phyloP scores from a whole-genome alignment of 805 yeast species.

The Ogataea salicorniae region DNA sequence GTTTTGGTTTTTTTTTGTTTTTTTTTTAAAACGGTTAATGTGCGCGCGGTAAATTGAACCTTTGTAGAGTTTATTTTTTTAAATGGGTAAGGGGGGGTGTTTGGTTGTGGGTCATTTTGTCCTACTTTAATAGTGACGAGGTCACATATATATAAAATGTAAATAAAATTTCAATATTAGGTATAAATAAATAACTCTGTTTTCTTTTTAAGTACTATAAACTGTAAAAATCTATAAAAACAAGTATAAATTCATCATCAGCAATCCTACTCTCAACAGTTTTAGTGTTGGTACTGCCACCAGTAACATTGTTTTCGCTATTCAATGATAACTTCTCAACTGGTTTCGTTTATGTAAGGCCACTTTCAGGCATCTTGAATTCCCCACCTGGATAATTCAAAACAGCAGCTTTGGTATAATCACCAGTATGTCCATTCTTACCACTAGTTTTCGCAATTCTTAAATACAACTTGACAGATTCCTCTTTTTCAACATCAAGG shows the following conservation, averaged over 20 bases:
- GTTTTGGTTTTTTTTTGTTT: too few species aligned
- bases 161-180: too few species aligned
- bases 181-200: too few species aligned
- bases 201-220: too few species aligned
- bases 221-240: too few species aligned
- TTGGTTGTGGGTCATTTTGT: too few species aligned
- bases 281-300: slow-evolving; percentile 18
- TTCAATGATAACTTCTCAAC: slow-evolving; percentile 25
- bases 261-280: not conserved
- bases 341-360: slow-evolving; percentile 12
- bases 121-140: too few species aligned
- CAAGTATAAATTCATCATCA: slow-evolving; percentile 18
- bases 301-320: slow-evolving; percentile 11
- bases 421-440: slow-evolving; percentile 36
- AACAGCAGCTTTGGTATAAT: slow-evolving; percentile 60
- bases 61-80: too few species aligned
- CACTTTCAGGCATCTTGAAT: slow-evolving; percentile 26
- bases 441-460: slow-evolving; percentile 44
- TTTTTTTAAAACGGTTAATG: too few species aligned
- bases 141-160: too few species aligned
- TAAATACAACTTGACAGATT: slow-evolving; percentile 38
- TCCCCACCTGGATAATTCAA: slow-evolving; percentile 57
- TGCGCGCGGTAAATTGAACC: too few species aligned
- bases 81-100: too few species aligned
- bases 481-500: slow-evolving; percentile 15